Evolutionary conservation across 371 early-diverging fungal genomes (phyloP), one percentile per base, ranked within the genome.

Genomic region (Syncephalastrum contaminatum): DNA sequence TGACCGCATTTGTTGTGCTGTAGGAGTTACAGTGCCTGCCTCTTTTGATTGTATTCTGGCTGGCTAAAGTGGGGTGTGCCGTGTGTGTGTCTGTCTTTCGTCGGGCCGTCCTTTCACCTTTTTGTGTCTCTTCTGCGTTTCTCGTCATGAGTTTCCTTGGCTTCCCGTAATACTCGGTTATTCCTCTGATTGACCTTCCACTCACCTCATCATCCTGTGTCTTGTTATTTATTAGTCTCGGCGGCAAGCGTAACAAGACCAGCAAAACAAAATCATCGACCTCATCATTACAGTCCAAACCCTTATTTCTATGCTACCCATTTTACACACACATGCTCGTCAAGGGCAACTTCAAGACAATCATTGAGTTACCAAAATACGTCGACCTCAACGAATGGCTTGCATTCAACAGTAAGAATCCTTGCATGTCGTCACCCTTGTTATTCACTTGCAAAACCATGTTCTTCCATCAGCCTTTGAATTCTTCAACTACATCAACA

Each of bases 381-480:
- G 88, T 96, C 14, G 96, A 98, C 63, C 60, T 75, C 22, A 91
- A 95, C 64, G 98, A 98, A 76, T 98, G 98, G 98, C 85, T 88
- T 19, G 92, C 95, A 3, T 87, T 89, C 58, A 94, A 93, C 78
- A 90, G 91, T 90, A 81, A 63, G 73, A 43, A 6, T 41, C 39
- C 6, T 1, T 13, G 18, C 14, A 36, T 22, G 16, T 39, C 13
- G 22, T 41, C 16, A 19, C 4, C 48, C 3, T 30, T 30, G 2
- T 30, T 30, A 30, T 30, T 39, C 20, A 50, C 43, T 27, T 30
- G 2, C 10, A 8, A 30, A 5, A 8, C 41, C 25, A 5, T 43
- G 15, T 39, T 36, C 40, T 58, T 58, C 16, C 27, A 21, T 50
- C 59, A 89, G 89, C 88, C 1, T 89, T 95, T 70, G 97, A 96